Evolutionary conservation across 139 green algal genomes (phyloP).

Genomic region (Picochlorum sp.): DNA sequence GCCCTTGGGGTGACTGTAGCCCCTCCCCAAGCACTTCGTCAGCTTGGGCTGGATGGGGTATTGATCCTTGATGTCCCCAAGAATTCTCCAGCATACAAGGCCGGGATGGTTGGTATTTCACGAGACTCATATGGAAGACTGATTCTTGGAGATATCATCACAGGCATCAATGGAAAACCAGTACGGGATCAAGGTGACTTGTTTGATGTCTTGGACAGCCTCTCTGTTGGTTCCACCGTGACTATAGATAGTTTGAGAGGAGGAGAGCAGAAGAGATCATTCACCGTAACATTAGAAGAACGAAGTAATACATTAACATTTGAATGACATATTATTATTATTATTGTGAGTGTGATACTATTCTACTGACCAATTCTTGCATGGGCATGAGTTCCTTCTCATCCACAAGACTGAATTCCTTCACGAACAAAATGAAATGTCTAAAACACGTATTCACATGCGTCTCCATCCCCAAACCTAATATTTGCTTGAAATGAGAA

Average conservation of each 20-base stretch:
- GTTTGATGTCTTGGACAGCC: constrained; percentile 48
- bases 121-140: constrained; percentile 33
- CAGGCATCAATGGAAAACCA: constrained; percentile 35
- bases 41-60: constrained; percentile 39
- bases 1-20: constrained; percentile 86
- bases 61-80: constrained; percentile 41
- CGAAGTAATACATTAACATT: constrained; percentile 1
- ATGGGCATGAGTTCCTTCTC: constrained; percentile 87
- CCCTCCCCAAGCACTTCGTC: constrained; percentile 37
- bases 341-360: constrained; percentile 19
- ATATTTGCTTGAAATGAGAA: constrained; percentile 83
- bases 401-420: constrained; percentile 73
- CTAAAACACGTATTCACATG: constrained; percentile 99
- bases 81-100: constrained; percentile 58
- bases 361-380: constrained; percentile 88
- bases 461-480: constrained; percentile 69
- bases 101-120: constrained; percentile 29
- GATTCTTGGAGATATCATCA: constrained; percentile 48
- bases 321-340: constrained; percentile 15
- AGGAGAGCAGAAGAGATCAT: constrained; percentile 10
- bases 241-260: constrained; percentile 28
- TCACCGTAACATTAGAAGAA: constrained; percentile 31
- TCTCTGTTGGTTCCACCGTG: constrained; percentile 39
- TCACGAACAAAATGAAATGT: constrained; percentile 94
- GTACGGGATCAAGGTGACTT: constrained; percentile 49